A percentile compares a stretch with the other conserved stretches of the same genome.
These are phyloP conservation scores for Cyclotella atomus DNA, from an alignment of 108 stramenopile genomes.

Conservation along the genomic window DNA sequence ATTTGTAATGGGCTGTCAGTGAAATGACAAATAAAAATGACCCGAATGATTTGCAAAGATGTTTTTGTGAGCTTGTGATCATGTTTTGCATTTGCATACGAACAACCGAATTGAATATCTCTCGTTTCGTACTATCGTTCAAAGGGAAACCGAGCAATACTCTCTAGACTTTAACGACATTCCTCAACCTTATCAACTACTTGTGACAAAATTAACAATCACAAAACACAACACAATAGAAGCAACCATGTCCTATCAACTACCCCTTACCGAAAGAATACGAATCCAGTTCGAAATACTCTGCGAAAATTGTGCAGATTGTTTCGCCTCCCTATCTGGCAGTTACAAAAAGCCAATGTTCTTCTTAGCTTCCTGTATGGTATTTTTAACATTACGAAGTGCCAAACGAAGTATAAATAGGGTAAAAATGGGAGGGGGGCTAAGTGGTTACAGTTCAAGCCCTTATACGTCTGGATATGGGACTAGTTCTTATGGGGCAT, in stretches of 20 bases:
- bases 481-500: constrained; percentile 10
- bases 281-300: constrained; percentile 58
- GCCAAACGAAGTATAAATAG: constrained; percentile 34
- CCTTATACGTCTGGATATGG: constrained; percentile 1
- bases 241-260: constrained; percentile 28
- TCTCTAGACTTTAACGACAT: no score
- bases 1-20: no score
- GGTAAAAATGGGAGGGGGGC: constrained; percentile 35
- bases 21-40: no score
- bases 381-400: constrained; percentile 35
- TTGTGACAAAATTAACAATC: no score
- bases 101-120: no score
- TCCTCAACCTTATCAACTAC: no score
- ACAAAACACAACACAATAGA: no score
- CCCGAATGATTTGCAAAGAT: no score
- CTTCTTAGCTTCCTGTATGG: constrained; percentile 20
- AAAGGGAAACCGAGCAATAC: no score
- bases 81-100: no score
- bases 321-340: constrained; percentile 23
- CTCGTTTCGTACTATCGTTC: no score
- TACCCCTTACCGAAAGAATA: constrained; percentile 51
- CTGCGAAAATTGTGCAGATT: constrained; percentile 45
- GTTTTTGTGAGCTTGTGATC: no score
- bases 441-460: constrained; percentile 5
- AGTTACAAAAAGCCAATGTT: constrained; percentile 35